A percentile compares a stretch with the other conserved stretches of the same genome.
phyloP scores from a whole-genome alignment of 2,329 filamentous ascomycete genomes.

The Aureobasidium sp. region DNA sequence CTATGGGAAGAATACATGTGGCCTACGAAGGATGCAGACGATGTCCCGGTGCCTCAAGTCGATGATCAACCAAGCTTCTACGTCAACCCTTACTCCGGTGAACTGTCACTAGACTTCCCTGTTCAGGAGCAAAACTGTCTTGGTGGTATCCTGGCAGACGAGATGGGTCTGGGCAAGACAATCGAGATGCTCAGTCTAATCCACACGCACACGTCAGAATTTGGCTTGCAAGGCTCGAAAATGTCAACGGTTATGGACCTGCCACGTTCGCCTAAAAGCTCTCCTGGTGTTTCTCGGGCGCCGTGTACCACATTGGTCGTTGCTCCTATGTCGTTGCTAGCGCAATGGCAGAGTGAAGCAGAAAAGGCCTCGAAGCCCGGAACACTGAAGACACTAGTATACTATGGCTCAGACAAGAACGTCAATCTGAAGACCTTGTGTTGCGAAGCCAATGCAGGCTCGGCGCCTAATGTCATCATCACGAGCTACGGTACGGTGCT shows the following conservation, averaged over 20 bases:
- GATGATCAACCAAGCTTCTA: slow-evolving; percentile 71
- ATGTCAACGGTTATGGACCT: slow-evolving; percentile 48
- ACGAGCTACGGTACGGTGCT: slow-evolving; percentile 90
- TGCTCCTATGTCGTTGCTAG: slow-evolving; percentile 93
- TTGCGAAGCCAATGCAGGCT: slow-evolving; percentile 62
- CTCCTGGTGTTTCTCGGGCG: slow-evolving; percentile 56
- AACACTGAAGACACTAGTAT: slow-evolving; percentile 76
- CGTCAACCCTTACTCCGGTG: slow-evolving; percentile 93
- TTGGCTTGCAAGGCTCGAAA: slow-evolving; percentile 13
- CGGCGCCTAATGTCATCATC: slow-evolving; percentile 83
- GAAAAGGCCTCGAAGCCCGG: slow-evolving; percentile 82
- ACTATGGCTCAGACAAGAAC: slow-evolving; percentile 83
- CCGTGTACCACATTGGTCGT: slow-evolving; percentile 89
- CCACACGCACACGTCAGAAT: slow-evolving; percentile 68
- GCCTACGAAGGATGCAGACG: slow-evolving; percentile 82
- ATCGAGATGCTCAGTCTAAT: slow-evolving; percentile 97
- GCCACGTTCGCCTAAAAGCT: slow-evolving; percentile 53
- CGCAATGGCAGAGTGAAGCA: slow-evolving; percentile 95
- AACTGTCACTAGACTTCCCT: slow-evolving; percentile 85
- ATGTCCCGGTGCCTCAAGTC: slow-evolving; percentile 62
- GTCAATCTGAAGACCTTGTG: slow-evolving; percentile 74
- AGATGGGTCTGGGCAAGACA: slow-evolving; percentile 97
- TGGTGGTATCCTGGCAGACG: slow-evolving; percentile 86
- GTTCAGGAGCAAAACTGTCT: slow-evolving; percentile 90
- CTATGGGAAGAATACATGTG: slow-evolving; percentile 94